Evolutionary conservation across 129 eudicot species (phyloP), one percentile per base, ranked within the genome.

Genomic region (Heracleum sosnowskyi): DNA sequence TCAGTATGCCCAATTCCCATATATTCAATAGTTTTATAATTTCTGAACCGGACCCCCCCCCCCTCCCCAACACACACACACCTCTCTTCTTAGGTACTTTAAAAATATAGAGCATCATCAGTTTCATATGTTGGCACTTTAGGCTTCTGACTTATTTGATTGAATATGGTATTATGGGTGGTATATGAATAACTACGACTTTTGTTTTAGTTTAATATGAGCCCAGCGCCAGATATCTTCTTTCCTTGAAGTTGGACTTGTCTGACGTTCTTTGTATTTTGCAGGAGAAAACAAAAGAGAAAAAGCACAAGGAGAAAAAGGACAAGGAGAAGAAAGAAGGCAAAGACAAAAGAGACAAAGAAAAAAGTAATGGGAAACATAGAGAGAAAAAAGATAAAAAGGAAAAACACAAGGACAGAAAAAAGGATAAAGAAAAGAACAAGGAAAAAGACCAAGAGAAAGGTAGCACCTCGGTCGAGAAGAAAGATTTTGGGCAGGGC

Each of bases 281-380:
- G 72, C 86, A 91, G 96, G 91, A 87, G 80, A 91, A 89, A 73
- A 84, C 72, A 66, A 91, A 81, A 82, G 91, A 91, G 87, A 86
- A 85, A 82, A 91, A 91, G 74, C 91, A 82, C 60, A 89, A 89
- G 86, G 93, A 91, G 62, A 91, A 88, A 70, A 88, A 83, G 81
- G 93, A 87, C 69, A 91, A 82, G 82, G 93, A 89, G 51, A 91
- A 85, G 78, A 85, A 79, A 81, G 93, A 91, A 69, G 83, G 88
- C 26, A 89, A 87, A 79, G 89, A 84, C n/a, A 88, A 83, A 82
- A 73, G 74, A 72, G 97, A 89, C 64, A 91, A 81, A 76, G 89
- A 86, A 66, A 86, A 79, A 85, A 87, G 88, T 37, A 86, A 84
- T 66, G 89, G 83, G 28, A 91, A 86, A 75, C 90, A 84, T 41